phyloP scores from a whole-genome alignment of 148 eudicot genomes.

The Amaranthus palmeri region DNA sequence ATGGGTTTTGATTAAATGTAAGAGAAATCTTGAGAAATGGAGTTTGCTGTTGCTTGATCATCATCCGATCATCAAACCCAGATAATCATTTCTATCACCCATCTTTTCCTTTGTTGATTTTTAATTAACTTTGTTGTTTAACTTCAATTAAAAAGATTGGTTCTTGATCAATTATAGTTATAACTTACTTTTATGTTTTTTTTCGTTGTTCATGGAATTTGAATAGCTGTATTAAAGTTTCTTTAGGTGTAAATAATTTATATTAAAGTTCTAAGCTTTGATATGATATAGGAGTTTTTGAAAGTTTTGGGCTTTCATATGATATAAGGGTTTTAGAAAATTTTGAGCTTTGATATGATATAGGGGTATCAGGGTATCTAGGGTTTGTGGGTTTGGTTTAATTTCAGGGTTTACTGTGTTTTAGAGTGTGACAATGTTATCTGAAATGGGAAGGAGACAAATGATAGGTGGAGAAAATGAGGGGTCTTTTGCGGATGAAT shows the following conservation, averaged over 20 bases:
- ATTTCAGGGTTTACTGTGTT: not conserved
- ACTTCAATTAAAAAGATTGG: slow-evolving; percentile 19
- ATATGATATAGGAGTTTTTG: not conserved
- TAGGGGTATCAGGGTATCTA: slow-evolving; percentile 27
- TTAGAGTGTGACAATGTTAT: slow-evolving; percentile 38
- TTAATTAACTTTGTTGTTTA: slow-evolving; percentile 4
- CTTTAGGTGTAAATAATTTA: slow-evolving; percentile 16
- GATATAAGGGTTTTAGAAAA: slow-evolving; percentile 10
- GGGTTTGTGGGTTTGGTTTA: slow-evolving; percentile 26
- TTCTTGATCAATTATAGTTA: slow-evolving; percentile 18
- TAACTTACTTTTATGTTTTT: not conserved
- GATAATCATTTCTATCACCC: slow-evolving; percentile 17
- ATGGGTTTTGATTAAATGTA: not conserved
- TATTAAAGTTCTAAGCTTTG: not conserved
- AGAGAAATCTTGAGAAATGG: slow-evolving; percentile 7
- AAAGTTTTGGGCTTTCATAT: slow-evolving; percentile 11
- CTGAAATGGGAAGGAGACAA: slow-evolving; percentile 67
- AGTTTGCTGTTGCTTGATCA: slow-evolving; percentile 22
- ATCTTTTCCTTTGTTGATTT: not conserved
- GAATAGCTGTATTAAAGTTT: not conserved
- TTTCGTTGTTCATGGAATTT: slow-evolving; percentile 1
- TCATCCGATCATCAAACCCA: slow-evolving; percentile 22
- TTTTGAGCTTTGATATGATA: slow-evolving; percentile 5
- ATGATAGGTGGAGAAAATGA: slow-evolving; percentile 52
- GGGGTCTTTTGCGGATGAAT: slow-evolving; percentile 75